These are phyloP conservation scores for Rhizodiscina lignyota DNA, from an alignment of 495 filamentous ascomycete species.

Conservation along the genomic window DNA sequence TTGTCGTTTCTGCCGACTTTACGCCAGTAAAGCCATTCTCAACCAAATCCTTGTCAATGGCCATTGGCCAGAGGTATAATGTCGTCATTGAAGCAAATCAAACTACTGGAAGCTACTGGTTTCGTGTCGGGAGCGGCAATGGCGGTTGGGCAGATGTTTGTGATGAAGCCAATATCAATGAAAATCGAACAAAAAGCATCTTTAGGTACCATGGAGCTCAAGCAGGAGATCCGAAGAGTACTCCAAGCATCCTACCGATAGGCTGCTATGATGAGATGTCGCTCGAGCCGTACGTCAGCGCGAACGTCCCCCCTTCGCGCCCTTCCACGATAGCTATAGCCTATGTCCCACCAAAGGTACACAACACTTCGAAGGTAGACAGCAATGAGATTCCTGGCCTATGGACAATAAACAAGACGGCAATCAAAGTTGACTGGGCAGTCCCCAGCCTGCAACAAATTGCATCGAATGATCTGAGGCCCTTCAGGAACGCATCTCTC, in stretches of 20 bases:
- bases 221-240: neutral
- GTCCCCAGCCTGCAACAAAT: constrained; percentile 19
- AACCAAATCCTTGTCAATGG: constrained; percentile 12
- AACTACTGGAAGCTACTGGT: constrained; percentile 20
- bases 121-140: constrained; percentile 14
- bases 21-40: constrained; percentile 16
- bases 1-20: constrained; percentile 21
- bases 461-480: constrained; percentile 9
- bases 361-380: constrained; percentile 18
- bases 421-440: constrained; percentile 19
- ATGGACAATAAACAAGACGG: constrained; percentile 21
- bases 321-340: constrained; percentile 10
- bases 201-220: constrained; percentile 2
- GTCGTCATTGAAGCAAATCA: constrained; percentile 23
- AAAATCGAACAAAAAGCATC: constrained; percentile 3
- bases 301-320: constrained; percentile 11
- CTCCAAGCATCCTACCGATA: neutral
- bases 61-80: constrained; percentile 22
- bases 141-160: constrained; percentile 17
- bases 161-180: constrained; percentile 8
- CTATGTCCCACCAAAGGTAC: constrained; percentile 9
- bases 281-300: constrained; percentile 7
- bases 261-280: constrained; percentile 14
- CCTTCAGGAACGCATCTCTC: neutral
- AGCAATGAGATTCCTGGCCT: constrained; percentile 18